phyloP scores from a whole-genome alignment of 768 basidiomycete genomes.

The Boletus rubropictus region DNA sequence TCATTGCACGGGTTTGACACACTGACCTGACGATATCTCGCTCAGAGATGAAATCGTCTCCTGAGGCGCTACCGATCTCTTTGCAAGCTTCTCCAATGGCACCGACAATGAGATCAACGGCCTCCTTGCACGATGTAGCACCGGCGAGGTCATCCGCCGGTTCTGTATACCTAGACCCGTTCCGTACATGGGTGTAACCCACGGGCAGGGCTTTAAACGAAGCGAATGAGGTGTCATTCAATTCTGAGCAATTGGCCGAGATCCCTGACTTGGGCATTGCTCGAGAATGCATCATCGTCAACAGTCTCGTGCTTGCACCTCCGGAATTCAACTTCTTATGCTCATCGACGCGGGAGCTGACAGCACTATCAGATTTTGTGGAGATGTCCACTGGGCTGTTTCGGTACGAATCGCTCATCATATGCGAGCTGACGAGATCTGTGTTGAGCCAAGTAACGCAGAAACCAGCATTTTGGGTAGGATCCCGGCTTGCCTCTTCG shows the following conservation, averaged over 20 bases:
- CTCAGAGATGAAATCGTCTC: conserved; percentile 48
- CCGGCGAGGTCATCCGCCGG: conserved; percentile 55
- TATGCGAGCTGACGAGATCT: conserved; percentile 61
- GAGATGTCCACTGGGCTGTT: conserved; percentile 47
- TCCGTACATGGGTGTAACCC: conserved; percentile 48
- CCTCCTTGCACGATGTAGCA: conserved; percentile 69
- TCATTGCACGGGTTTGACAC: not conserved
- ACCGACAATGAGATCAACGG: conserved; percentile 69
- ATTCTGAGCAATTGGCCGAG: conserved; percentile 30
- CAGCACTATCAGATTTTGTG: not conserved
- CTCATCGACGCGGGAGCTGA: not conserved
- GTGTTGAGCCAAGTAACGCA: conserved; percentile 70
- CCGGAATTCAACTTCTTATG: not conserved
- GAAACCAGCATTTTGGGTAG: conserved; percentile 85
- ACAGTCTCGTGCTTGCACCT: conserved; percentile 16
- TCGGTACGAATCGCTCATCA: conserved; percentile 80
- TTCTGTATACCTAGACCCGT: conserved; percentile 43
- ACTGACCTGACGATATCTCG: conserved; percentile 78
- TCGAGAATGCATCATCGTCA: conserved; percentile 24
- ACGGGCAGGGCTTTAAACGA: conserved; percentile 80
- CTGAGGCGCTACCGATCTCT: conserved; percentile 45
- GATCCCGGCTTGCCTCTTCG: conserved; percentile 87
- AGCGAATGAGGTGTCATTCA: conserved; percentile 46
- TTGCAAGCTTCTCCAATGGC: conserved; percentile 62
- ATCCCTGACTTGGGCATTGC: conserved; percentile 27